phyloP scores from a whole-genome alignment of 2,329 filamentous ascomycete species.

The Ramularia collo-cygni region DNA sequence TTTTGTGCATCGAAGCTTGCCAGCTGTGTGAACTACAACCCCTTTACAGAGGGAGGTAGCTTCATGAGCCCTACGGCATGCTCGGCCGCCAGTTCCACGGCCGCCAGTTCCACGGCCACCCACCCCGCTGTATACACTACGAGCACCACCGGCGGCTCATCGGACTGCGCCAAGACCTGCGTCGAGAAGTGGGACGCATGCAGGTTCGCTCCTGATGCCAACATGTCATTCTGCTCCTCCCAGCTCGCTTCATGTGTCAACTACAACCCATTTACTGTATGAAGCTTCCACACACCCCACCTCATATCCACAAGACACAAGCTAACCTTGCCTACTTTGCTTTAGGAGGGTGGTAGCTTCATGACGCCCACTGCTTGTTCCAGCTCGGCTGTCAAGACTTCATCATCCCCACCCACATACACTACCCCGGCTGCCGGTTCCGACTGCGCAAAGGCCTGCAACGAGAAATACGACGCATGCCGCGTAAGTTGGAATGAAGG shows the following conservation, averaged over 20 bases:
- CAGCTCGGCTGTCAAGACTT: not conserved
- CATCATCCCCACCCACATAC: not conserved
- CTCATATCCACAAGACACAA: too few relatives aligned
- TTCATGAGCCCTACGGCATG: not conserved
- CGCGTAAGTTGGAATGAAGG: not conserved
- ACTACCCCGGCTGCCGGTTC: not conserved
- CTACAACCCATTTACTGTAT: not conserved
- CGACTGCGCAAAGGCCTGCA: not conserved
- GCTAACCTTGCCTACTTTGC: too few relatives aligned
- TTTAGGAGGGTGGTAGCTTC: too few relatives aligned
- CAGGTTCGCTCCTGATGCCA: not conserved
- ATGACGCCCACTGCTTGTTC: not conserved
- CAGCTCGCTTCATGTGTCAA: too few relatives aligned
- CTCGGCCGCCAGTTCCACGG: too few relatives aligned
- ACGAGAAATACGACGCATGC: not conserved
- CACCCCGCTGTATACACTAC: not conserved
- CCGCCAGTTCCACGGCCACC: too few relatives aligned
- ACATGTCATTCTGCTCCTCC: not conserved
- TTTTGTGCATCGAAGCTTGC: constrained; percentile 6
- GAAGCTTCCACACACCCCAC: too few relatives aligned
- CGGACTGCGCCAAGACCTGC: constrained; percentile 1
- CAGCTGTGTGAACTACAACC: not conserved
- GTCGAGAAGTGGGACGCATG: not conserved
- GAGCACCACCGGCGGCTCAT: not conserved
- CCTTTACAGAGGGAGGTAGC: not conserved